Conservation (phyloP, 306 rosid genomes). For the Coriaria nepalensis region DNA sequence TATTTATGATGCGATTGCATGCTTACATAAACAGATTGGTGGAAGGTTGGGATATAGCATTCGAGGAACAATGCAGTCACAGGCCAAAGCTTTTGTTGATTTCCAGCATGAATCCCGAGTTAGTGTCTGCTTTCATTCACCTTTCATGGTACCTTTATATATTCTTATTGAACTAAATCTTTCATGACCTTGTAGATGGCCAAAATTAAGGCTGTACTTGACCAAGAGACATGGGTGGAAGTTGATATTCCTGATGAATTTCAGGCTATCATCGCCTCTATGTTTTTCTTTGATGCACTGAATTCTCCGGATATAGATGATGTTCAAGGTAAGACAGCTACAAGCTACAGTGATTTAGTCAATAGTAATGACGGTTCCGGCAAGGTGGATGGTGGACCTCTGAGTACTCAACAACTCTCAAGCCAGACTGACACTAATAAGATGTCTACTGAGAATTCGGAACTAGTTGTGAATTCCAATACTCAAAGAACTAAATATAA, state of each 20-base stretch:
- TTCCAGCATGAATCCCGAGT: slow-evolving; percentile 99
- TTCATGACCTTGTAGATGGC: slow-evolving; percentile 48
- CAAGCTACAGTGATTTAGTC: slow-evolving; percentile 28
- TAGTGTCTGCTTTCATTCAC: slow-evolving; percentile 19
- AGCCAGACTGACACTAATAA: slow-evolving; percentile 37
- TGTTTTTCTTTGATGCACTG: slow-evolving; percentile 36
- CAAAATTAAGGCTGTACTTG: slow-evolving; percentile 92
- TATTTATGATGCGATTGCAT: slow-evolving; percentile 19
- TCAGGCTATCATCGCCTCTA: slow-evolving; percentile 57
- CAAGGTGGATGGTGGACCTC: slow-evolving; percentile 20
- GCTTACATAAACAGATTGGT: slow-evolving; percentile 61
- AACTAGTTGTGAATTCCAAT: slow-evolving; percentile 18
- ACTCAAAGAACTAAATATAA: slow-evolving; percentile 37
- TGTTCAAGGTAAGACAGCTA: slow-evolving; percentile 32
- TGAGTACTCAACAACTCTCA: slow-evolving; percentile 26
- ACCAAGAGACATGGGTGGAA: slow-evolving; percentile 99
- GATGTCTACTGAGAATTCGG: slow-evolving; percentile 19
- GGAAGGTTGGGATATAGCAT: slow-evolving; percentile 99
- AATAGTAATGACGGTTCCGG: slow-evolving; percentile 20
- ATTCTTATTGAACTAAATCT: slow-evolving; percentile 16
- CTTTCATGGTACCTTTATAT: slow-evolving; percentile 6
- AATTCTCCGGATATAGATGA: slow-evolving; percentile 37
- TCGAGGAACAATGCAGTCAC: slow-evolving; percentile 93
- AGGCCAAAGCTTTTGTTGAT: slow-evolving; percentile 93
- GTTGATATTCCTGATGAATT: slow-evolving; percentile 97